A percentile compares a stretch with the other conserved stretches of the same genome.
Conservation (phyloP, 345 rosid species). For the Odontarrhena argentea region DNA sequence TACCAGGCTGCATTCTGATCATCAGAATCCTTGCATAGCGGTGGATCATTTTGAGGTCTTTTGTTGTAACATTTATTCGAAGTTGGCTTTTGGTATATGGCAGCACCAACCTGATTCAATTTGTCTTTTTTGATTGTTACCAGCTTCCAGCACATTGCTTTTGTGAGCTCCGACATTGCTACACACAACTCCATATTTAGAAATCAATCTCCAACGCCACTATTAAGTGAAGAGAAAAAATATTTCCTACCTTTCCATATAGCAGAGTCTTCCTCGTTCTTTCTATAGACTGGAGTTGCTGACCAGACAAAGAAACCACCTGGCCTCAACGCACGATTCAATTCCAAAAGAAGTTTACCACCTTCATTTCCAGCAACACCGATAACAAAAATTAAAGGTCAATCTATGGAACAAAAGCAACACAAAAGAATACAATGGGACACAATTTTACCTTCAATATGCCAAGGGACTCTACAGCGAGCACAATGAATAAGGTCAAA, state of each 20-base stretch:
- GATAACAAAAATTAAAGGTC: neutral
- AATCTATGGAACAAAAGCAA: neutral
- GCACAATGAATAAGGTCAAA: constrained; percentile 89
- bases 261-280: constrained; percentile 71
- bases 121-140: constrained; percentile 56
- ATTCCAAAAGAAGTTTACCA: constrained; percentile 89
- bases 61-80: constrained; percentile 62
- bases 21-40: constrained; percentile 67
- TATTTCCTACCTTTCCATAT: constrained; percentile 76
- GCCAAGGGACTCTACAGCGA: constrained; percentile 97
- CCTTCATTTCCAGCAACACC: constrained; percentile 50
- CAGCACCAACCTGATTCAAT: constrained; percentile 62
- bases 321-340: constrained; percentile 85
- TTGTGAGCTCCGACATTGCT: constrained; percentile 73
- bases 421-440: neutral
- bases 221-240: constrained; percentile 7
- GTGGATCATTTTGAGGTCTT: constrained; percentile 59
- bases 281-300: constrained; percentile 91
- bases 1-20: constrained; percentile 83
- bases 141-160: constrained; percentile 76
- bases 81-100: constrained; percentile 70
- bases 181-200: constrained; percentile 38
- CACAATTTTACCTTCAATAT: constrained; percentile 65
- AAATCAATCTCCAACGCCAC: constrained; percentile 11
- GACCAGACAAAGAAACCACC: constrained; percentile 98